Conservation (phyloP, 2,329 filamentous ascomycete genomes). For the Venturia pyrina region DNA sequence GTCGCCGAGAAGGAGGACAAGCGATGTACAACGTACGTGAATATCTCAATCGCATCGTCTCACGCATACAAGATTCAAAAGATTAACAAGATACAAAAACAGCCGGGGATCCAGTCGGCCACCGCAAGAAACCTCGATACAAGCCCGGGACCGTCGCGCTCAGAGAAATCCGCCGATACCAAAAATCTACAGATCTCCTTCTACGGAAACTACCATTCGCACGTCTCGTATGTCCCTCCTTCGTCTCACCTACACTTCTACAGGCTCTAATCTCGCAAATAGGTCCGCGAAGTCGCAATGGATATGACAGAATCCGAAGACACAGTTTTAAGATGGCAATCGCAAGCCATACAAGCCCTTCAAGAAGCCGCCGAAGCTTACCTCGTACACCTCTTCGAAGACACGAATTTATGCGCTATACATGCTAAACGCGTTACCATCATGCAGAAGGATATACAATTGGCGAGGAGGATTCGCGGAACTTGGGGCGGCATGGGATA, state of each 20-base stretch:
- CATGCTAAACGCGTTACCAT: conserved; percentile 99
- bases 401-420: conserved; percentile 97
- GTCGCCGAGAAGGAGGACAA: conserved; percentile 2
- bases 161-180: conserved; percentile 96
- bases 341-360: conserved; percentile 89
- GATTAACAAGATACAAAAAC: conserved; percentile 1
- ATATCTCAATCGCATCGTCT: not conserved
- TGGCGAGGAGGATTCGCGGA: conserved; percentile 87
- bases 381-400: conserved; percentile 95
- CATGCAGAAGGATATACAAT: conserved; percentile 94
- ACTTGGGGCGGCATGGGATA: conserved; percentile 9
- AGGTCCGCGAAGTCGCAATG: conserved; percentile 84
- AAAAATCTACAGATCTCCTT: conserved; percentile 92
- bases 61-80: not conserved
- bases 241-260: not conserved
- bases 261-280: not conserved
- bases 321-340: conserved; percentile 86
- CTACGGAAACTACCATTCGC: conserved; percentile 98
- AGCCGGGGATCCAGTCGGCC: conserved; percentile 23
- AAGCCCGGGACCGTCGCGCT: conserved; percentile 76
- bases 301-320: conserved; percentile 68
- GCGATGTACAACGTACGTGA: conserved; percentile 3
- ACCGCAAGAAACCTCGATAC: conserved; percentile 28
- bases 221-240: conserved; percentile 53
- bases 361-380: conserved; percentile 99